phyloP scores from a whole-genome alignment of 352 stramenopile genomes.

The Thraustochytrium sp. region DNA sequence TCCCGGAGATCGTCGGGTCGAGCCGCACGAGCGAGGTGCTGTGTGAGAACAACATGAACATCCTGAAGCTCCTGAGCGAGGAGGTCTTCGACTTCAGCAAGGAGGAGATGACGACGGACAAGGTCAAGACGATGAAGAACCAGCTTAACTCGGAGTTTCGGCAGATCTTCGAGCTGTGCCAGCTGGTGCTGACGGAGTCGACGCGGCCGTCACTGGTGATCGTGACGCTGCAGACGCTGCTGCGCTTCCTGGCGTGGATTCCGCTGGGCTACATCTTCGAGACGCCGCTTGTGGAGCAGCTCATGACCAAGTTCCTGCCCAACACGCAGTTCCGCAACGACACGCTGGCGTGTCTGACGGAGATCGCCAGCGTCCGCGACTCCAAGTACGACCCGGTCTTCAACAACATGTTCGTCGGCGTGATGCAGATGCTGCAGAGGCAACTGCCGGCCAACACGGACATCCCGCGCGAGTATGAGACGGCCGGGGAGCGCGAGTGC shows the following conservation, averaged over 20 bases:
- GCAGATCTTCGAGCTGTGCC: conserved; percentile 94
- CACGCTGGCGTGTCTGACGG: conserved; percentile 93
- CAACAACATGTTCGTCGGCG: conserved; percentile 85
- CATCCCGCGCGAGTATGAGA: conserved; percentile 73
- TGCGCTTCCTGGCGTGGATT: conserved; percentile 97
- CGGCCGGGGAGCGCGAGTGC: conserved; percentile 84
- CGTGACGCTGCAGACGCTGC: conserved; percentile 87
- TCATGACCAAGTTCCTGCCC: conserved; percentile 87
- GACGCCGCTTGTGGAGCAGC: conserved; percentile 86
- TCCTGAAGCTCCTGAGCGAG: conserved; percentile 97
- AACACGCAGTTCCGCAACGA: conserved; percentile 90
- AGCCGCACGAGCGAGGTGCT: conserved; percentile 89
- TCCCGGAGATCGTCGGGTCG: conserved; percentile 87
- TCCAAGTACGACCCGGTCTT: conserved; percentile 87
- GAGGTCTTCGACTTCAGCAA: conserved; percentile 98
- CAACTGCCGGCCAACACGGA: conserved; percentile 79
- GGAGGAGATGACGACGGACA: conserved; percentile 89
- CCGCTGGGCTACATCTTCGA: conserved; percentile 97
- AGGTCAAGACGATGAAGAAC: conserved; percentile 96
- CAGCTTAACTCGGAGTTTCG: conserved; percentile 95
- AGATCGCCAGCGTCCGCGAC: conserved; percentile 80
- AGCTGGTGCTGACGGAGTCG: conserved; percentile 94
- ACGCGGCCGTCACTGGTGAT: conserved; percentile 79
- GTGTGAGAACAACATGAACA: conserved; percentile 99
- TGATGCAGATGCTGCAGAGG: conserved; percentile 82